Evolutionary conservation across 2,329 filamentous ascomycete genomes (phyloP).

Genomic region (Penicillium concentricum): DNA sequence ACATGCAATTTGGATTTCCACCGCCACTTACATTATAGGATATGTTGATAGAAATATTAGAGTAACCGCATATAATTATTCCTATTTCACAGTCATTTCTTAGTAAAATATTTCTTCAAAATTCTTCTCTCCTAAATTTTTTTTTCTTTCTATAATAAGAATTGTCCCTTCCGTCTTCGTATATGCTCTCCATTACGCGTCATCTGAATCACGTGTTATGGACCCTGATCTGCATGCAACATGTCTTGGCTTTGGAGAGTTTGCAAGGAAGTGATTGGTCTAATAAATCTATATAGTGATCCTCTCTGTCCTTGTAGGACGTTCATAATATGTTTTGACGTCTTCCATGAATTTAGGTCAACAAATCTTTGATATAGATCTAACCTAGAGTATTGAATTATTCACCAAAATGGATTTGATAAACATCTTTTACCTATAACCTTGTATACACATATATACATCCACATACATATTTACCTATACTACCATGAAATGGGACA

Average conservation of each 20-base stretch:
- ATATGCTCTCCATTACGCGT: not conserved
- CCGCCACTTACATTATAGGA: conserved; percentile 4
- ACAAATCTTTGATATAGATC: no score
- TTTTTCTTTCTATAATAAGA: not conserved
- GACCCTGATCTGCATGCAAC: conserved; percentile 1
- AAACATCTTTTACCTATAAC: no score
- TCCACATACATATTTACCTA: not conserved
- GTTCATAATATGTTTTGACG: not conserved
- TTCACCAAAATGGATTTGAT: no score
- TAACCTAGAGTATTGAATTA: no score
- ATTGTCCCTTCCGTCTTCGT: not conserved
- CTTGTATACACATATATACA: no score
- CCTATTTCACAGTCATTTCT: not conserved
- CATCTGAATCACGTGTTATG: not conserved
- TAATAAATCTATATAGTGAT: not conserved
- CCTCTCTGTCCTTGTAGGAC: not conserved
- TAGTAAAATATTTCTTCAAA: no score
- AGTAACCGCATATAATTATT: not conserved
- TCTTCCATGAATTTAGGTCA: no score
- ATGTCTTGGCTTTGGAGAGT: not conserved
- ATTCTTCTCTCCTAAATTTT: not conserved
- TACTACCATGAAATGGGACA: not conserved
- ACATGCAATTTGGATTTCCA: not conserved
- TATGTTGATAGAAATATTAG: not conserved
- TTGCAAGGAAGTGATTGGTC: not conserved